Evolutionary conservation across 768 basidiomycete genomes (phyloP).

Genomic region (Lentinula edodes): DNA sequence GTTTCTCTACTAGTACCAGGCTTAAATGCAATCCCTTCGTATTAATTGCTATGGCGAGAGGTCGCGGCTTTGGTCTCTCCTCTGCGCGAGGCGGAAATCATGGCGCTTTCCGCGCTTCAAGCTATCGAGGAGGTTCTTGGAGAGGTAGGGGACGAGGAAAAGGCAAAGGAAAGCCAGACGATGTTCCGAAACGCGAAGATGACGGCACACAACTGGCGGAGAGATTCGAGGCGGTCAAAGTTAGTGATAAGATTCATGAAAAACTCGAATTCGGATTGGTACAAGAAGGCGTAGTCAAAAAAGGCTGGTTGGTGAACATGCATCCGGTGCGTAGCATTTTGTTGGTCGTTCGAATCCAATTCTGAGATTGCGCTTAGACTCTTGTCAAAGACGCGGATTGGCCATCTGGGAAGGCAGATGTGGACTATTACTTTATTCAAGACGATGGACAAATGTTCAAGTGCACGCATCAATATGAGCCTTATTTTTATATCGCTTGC

Average conservation of each 20-base stretch:
- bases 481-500: conserved; percentile 91
- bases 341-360: neutral
- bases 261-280: conserved; percentile 83
- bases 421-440: conserved; percentile 96
- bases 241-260: conserved; percentile 87
- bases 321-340: conserved; percentile 66
- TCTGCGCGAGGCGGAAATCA: conserved; percentile 41
- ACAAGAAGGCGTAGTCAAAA: conserved; percentile 69
- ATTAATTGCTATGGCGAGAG: conserved; percentile 38
- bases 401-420: conserved; percentile 81
- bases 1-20: neutral
- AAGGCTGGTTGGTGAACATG: conserved; percentile 99
- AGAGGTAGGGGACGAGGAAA: conserved; percentile 40
- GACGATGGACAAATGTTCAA: conserved; percentile 98
- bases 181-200: conserved; percentile 60
- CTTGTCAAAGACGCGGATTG: conserved; percentile 81
- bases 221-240: conserved; percentile 71
- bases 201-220: conserved; percentile 87
- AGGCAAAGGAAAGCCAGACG: conserved; percentile 49
- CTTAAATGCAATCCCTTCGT: neutral
- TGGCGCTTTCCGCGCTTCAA: conserved; percentile 33
- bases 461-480: conserved; percentile 86
- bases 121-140: conserved; percentile 25
- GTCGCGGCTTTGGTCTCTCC: conserved; percentile 54
- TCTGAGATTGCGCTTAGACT: conserved; percentile 43